phyloP scores from a whole-genome alignment of 2,329 filamentous ascomycete genomes.

The Aureobasidium sp. region DNA sequence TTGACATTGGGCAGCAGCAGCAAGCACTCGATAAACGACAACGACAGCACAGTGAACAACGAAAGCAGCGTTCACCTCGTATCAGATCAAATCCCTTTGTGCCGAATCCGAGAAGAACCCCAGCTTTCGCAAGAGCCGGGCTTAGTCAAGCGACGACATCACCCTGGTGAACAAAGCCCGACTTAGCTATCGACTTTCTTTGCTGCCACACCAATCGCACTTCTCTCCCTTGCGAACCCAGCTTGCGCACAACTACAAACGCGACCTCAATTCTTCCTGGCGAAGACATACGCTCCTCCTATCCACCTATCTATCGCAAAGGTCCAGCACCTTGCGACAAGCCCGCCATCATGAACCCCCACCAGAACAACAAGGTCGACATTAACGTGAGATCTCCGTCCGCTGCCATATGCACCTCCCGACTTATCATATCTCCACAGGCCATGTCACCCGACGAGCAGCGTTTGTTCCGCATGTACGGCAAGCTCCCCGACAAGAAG shows the following conservation, averaged over 20 bases:
- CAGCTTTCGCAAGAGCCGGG: slow-evolving; percentile 3
- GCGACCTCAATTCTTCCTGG: neutral
- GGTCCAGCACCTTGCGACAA: neutral
- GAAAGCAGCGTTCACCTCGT: neutral
- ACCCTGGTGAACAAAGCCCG: slow-evolving; percentile 7
- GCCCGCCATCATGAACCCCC: slow-evolving; percentile 66
- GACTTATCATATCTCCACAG: slow-evolving; percentile 39
- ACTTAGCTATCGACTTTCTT: neutral
- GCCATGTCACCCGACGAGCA: slow-evolving; percentile 91
- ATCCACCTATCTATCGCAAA: neutral
- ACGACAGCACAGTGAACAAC: neutral
- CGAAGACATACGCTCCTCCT: neutral
- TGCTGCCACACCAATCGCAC: neutral
- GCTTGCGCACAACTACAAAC: neutral
- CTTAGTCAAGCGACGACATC: slow-evolving; percentile 9
- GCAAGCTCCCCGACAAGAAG: slow-evolving; percentile 93
- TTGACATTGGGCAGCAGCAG: slow-evolving; percentile 2
- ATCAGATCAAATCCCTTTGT: neutral
- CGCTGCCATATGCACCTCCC: neutral
- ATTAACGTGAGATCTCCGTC: slow-evolving; percentile 61
- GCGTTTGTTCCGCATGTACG: slow-evolving; percentile 91
- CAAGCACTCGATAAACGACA: neutral
- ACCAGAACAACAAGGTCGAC: slow-evolving; percentile 98
- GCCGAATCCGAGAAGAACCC: neutral
- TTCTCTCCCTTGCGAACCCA: neutral